Conservation (phyloP, 2,329 filamentous ascomycete genomes). For the Fusarium albidum region DNA sequence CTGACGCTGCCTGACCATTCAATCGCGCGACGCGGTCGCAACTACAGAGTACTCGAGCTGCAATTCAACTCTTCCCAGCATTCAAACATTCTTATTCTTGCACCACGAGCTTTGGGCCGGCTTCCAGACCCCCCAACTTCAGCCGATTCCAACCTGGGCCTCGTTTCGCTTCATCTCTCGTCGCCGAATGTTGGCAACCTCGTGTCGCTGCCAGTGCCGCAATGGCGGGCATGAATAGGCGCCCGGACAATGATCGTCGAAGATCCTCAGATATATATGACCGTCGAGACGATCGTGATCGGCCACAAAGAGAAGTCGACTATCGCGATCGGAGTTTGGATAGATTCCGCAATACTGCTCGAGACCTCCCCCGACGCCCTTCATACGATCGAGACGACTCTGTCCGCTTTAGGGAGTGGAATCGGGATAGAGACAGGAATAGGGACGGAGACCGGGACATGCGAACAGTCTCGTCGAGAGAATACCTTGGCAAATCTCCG, state of each 20-base stretch:
- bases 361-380: conserved; percentile 10
- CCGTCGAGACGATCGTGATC: conserved; percentile 20
- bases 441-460: neutral
- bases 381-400: conserved; percentile 22
- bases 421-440: conserved; percentile 9
- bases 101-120: neutral
- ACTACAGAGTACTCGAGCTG: neutral
- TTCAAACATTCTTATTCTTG: neutral
- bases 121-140: neutral
- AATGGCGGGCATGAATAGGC: conserved; percentile 31
- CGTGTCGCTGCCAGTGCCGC: conserved; percentile 21
- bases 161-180: neutral
- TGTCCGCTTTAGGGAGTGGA: conserved; percentile 4
- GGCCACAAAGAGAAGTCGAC: conserved; percentile 9
- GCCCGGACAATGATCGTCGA: conserved; percentile 5
- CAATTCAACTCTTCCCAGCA: too few species aligned
- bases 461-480: neutral
- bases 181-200: conserved; percentile 26
- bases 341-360: conserved; percentile 12
- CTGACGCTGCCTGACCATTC: neutral
- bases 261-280: conserved; percentile 6
- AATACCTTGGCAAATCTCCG: conserved; percentile 1
- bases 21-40: conserved; percentile 2
- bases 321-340: conserved; percentile 22
- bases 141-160: neutral